Percentiles rank a stretch among this genome's conserved stretches.
These are phyloP conservation scores for Microdochium trichocladiopsis DNA, from an alignment of 2,329 filamentous ascomycete species.

Conservation along the genomic window DNA sequence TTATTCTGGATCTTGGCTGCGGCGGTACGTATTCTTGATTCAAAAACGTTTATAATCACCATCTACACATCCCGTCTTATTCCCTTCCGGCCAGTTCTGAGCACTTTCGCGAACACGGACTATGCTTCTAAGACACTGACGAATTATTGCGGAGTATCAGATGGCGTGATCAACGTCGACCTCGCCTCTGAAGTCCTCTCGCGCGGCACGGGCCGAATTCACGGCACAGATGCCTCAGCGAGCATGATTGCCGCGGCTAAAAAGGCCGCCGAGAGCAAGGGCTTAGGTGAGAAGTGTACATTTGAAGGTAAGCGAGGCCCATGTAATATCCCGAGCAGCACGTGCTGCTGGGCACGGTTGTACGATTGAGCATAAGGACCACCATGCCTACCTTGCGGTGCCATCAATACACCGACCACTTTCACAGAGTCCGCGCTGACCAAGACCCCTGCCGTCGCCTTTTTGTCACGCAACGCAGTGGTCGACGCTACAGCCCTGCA, in stretches of 20 bases:
- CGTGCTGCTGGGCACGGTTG: no score
- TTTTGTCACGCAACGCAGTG: conserved; percentile 25
- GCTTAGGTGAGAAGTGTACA: conserved; percentile 22
- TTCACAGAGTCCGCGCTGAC: no score
- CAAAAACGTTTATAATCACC: no score
- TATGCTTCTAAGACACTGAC: no score
- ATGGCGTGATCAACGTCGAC: conserved; percentile 51
- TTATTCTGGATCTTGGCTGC: conserved; percentile 56
- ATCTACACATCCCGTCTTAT: conserved; percentile 2
- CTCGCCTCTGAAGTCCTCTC: conserved; percentile 37
- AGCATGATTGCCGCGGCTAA: conserved; percentile 50
- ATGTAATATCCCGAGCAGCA: background rate
- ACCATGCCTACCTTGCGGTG: no score
- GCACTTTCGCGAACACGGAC: no score
- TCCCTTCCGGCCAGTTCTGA: background rate
- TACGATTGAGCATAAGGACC: no score
- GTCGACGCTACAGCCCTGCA: conserved; percentile 36
- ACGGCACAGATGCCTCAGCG: conserved; percentile 51
- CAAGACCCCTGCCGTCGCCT: no score
- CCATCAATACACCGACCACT: no score
- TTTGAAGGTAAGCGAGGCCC: conserved; percentile 33
- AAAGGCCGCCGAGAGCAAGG: conserved; percentile 25
- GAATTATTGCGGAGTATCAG: no score
- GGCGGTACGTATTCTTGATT: conserved; percentile 46
- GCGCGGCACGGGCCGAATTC: conserved; percentile 37